These are phyloP conservation scores for Lenzites betulinus DNA, from an alignment of 768 basidiomycete genomes.

Conservation along the genomic window DNA sequence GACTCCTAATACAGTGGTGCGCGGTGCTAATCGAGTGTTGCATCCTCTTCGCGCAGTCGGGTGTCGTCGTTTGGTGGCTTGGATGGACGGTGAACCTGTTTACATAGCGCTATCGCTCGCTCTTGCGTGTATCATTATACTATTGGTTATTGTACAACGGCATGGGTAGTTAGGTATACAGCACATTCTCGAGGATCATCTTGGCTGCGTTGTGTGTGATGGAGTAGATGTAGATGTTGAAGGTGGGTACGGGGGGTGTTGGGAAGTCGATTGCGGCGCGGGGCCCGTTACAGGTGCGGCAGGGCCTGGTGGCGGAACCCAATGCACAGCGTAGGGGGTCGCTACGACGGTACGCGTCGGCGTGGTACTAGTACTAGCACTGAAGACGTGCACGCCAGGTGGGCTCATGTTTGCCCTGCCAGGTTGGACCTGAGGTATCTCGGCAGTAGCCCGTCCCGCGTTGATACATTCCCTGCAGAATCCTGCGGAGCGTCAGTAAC, in stretches of 20 bases:
- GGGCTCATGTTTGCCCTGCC: background rate
- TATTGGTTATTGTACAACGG: constrained; percentile 11
- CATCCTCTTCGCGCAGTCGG: constrained; percentile 58
- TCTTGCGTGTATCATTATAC: constrained; percentile 19
- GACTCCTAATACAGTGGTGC: constrained; percentile 66
- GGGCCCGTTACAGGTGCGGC: background rate
- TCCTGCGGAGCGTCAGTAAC: constrained; percentile 40
- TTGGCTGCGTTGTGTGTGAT: background rate
- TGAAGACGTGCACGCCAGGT: background rate
- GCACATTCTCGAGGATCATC: background rate
- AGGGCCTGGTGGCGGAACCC: background rate
- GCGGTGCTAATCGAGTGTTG: constrained; percentile 61
- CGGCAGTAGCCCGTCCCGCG: constrained; percentile 44
- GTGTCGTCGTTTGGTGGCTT: constrained; percentile 70
- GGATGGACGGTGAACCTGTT: constrained; percentile 67
- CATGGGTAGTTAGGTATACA: background rate
- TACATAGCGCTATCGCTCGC: constrained; percentile 31
- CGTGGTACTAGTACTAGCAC: background rate
- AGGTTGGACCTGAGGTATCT: constrained; percentile 29
- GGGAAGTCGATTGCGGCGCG: too few relatives aligned
- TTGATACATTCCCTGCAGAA: constrained; percentile 72
- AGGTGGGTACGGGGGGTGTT: background rate
- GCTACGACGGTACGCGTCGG: too few relatives aligned
- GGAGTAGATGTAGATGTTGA: too few relatives aligned
- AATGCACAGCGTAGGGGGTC: background rate